Conservation (phyloP, 2,329 filamentous ascomycete species). For the Beauveria caledonica region DNA sequence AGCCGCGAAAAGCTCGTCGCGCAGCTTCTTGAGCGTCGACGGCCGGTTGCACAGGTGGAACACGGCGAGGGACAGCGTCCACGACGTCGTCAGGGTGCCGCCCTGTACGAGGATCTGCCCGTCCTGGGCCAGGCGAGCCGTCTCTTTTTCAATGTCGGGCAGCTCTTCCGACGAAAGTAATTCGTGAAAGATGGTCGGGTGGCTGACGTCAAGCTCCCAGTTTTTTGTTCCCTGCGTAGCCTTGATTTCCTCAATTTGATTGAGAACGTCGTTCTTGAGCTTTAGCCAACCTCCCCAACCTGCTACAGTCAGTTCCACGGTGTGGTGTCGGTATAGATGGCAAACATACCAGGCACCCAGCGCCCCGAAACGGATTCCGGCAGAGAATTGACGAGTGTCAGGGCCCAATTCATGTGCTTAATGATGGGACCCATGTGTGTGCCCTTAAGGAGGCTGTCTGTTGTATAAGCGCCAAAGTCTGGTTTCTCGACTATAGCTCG, state of each 20-base stretch:
- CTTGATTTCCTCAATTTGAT: slow-evolving; percentile 28
- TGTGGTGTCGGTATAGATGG: slow-evolving; percentile 3
- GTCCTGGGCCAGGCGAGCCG: slow-evolving; percentile 28
- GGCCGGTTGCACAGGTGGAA: slow-evolving; percentile 29
- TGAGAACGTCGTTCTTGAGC: slow-evolving; percentile 30
- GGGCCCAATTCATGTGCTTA: slow-evolving; percentile 29
- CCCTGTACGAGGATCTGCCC: slow-evolving; percentile 30
- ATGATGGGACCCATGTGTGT: slow-evolving; percentile 29
- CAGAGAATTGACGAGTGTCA: slow-evolving; percentile 26
- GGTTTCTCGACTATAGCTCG: slow-evolving; percentile 22
- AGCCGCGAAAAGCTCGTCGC: slow-evolving; percentile 28
- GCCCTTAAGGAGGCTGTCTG: slow-evolving; percentile 28
- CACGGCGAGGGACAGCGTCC: slow-evolving; percentile 26
- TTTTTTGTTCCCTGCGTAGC: slow-evolving; percentile 25
- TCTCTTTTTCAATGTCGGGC: slow-evolving; percentile 26
- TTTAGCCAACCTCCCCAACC: slow-evolving; percentile 31
- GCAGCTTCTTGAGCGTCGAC: slow-evolving; percentile 22
- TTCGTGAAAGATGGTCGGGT: slow-evolving; percentile 29
- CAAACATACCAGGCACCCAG: slow-evolving; percentile 22
- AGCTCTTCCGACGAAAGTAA: slow-evolving; percentile 24
- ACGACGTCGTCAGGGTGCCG: slow-evolving; percentile 33
- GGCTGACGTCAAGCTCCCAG: slow-evolving; percentile 25
- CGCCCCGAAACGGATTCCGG: slow-evolving; percentile 28
- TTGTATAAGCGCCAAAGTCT: slow-evolving; percentile 28
- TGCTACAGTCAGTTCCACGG: slow-evolving; percentile 16